Evolutionary conservation across 139 green algal species (phyloP).

Genomic region (Diplosphaera chodatii): DNA sequence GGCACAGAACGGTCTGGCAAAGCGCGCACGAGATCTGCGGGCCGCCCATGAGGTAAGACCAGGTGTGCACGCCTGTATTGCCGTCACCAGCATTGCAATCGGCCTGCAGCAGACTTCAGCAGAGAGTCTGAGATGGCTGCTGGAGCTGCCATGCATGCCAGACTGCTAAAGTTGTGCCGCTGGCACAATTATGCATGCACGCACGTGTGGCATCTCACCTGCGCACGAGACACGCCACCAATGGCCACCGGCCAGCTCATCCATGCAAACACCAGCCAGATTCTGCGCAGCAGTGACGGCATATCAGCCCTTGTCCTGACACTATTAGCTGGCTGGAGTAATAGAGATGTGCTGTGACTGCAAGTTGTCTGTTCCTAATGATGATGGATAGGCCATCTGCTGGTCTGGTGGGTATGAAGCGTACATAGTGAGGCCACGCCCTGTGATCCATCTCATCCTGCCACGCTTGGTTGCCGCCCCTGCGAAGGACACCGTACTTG

Average conservation of each 20-base stretch:
- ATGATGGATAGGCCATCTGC: no score
- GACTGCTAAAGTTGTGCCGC: no score
- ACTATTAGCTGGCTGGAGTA: no score
- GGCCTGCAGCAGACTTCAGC: not conserved
- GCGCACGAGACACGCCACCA: not conserved
- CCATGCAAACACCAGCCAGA: constrained; percentile 3
- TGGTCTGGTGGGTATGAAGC: no score
- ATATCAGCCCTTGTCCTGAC: no score
- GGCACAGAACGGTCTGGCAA: no score
- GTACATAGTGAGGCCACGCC: not conserved
- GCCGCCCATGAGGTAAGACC: not conserved
- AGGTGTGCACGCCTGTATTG: not conserved
- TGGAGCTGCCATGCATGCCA: no score
- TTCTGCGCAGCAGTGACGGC: not conserved
- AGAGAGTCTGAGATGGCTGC: no score
- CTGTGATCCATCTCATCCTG: not conserved
- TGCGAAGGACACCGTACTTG: no score
- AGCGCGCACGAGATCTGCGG: not conserved
- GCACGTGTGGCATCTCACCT: constrained; percentile 3
- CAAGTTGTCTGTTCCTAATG: no score
- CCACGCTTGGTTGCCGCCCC: not conserved
- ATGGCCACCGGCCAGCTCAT: not conserved
- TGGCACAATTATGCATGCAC: no score
- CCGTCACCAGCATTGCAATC: not conserved
- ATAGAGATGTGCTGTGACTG: no score